phyloP scores from a whole-genome alignment of 805 yeast genomes.

The Scheffersomyces amazonensis region DNA sequence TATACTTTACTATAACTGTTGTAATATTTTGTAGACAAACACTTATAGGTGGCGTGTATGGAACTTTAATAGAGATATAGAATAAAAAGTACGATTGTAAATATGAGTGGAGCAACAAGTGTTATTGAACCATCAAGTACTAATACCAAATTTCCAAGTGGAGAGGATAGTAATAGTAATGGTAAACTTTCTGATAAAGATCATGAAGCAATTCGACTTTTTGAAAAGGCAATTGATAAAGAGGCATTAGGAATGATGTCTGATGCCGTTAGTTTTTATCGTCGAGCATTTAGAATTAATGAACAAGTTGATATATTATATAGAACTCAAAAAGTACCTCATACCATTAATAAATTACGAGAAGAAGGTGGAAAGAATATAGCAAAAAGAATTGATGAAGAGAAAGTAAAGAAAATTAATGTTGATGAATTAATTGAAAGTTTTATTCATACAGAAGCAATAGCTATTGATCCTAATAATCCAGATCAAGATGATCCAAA shows the following conservation, averaged over 20 bases:
- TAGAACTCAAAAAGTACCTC: slow-evolving; percentile 52
- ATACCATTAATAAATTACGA: slow-evolving; percentile 26
- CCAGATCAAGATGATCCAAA: slow-evolving; percentile 12
- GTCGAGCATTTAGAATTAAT: slow-evolving; percentile 64
- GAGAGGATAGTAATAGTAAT: neutral
- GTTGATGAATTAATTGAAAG: slow-evolving; percentile 38
- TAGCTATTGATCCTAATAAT: slow-evolving; percentile 20
- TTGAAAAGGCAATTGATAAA: slow-evolving; percentile 67
- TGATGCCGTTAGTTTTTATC: slow-evolving; percentile 75
- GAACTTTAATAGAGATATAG: no score
- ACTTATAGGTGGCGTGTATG: no score
- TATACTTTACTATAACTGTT: no score
- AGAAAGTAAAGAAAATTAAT: slow-evolving; percentile 34
- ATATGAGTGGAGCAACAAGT: neutral
- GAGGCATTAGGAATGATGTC: slow-evolving; percentile 74
- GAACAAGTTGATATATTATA: slow-evolving; percentile 66
- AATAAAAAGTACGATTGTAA: no score
- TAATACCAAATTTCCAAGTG: neutral
- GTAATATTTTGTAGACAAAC: no score
- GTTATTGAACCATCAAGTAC: neutral
- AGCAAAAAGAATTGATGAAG: slow-evolving; percentile 31
- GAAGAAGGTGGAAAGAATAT: slow-evolving; percentile 27
- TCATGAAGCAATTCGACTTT: slow-evolving; percentile 54
- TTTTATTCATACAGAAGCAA: slow-evolving; percentile 28
- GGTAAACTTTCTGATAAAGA: slow-evolving; percentile 10